Conservation (phyloP, 2,329 filamentous ascomycete genomes). For the Phyllachora maydis region DNA sequence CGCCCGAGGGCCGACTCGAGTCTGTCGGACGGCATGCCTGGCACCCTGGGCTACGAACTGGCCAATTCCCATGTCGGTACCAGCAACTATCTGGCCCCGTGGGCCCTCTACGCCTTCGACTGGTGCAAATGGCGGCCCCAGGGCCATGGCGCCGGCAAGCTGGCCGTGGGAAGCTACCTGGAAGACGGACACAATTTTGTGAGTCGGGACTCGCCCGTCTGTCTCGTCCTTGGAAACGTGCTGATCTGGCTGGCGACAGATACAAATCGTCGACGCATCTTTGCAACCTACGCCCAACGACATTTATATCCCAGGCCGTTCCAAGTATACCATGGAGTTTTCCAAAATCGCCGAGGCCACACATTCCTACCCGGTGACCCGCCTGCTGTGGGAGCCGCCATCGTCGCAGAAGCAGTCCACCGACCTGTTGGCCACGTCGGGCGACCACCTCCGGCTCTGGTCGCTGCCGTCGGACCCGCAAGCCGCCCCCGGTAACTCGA, state of each 20-base stretch:
- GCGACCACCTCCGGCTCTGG: slow-evolving; percentile 86
- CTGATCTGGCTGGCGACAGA: slow-evolving; percentile 27
- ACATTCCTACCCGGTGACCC: slow-evolving; percentile 91
- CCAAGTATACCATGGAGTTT: slow-evolving; percentile 70
- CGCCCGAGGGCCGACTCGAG: slow-evolving; percentile 67
- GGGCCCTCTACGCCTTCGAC: slow-evolving; percentile 91
- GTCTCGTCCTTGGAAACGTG: background rate
- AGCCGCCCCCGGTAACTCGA: slow-evolving; percentile 41
- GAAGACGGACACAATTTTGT: slow-evolving; percentile 98
- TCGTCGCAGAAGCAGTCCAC: slow-evolving; percentile 90
- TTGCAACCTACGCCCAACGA: slow-evolving; percentile 49
- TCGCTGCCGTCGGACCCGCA: slow-evolving; percentile 56
- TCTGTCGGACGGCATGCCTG: slow-evolving; percentile 50
- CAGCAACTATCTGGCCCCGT: slow-evolving; percentile 85
- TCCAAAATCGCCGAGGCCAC: slow-evolving; percentile 88
- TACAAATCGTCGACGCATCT: slow-evolving; percentile 90
- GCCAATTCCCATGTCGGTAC: slow-evolving; percentile 47
- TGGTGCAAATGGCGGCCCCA: slow-evolving; percentile 97
- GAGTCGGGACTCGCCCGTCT: slow-evolving; percentile 11
- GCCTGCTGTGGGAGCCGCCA: slow-evolving; percentile 88
- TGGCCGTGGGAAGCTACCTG: slow-evolving; percentile 87
- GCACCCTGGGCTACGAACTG: slow-evolving; percentile 42
- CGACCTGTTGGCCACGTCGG: slow-evolving; percentile 83
- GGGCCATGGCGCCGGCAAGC: slow-evolving; percentile 64
- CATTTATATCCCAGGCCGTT: slow-evolving; percentile 45